Conservation (phyloP, 192 early-diverging fungal species). For the Entomortierella beljakovae region DNA sequence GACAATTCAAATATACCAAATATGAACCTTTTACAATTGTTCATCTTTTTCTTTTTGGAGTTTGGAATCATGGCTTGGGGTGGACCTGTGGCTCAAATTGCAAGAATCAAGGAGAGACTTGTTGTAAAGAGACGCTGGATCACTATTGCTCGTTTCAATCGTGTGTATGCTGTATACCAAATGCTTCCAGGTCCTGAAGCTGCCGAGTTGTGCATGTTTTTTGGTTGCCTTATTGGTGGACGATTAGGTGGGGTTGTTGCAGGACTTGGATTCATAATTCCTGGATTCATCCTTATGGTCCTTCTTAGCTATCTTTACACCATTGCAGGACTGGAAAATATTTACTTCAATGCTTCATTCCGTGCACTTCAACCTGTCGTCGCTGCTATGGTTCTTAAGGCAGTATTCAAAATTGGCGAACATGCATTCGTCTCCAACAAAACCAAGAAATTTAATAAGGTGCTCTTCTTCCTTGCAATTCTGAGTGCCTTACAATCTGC, state of each 20-base stretch:
- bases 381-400: conserved; percentile 64
- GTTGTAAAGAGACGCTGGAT: conserved; percentile 63
- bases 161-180: conserved; percentile 68
- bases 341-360: conserved; percentile 66
- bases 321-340: conserved; percentile 55
- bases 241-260: conserved; percentile 58
- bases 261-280: conserved; percentile 63
- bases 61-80: conserved; percentile 67
- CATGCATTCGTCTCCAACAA: conserved; percentile 58
- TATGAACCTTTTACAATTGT: conserved; percentile 52
- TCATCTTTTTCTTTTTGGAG: conserved; percentile 50
- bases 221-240: conserved; percentile 61
- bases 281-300: conserved; percentile 62
- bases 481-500: conserved; percentile 59
- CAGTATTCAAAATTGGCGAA: conserved; percentile 58
- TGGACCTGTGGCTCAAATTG: conserved; percentile 67
- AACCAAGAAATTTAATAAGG: conserved; percentile 57
- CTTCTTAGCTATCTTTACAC: conserved; percentile 58
- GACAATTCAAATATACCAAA: conserved; percentile 58
- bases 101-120: conserved; percentile 58
- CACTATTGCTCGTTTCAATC: conserved; percentile 57
- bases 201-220: conserved; percentile 66
- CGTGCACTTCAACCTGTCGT: conserved; percentile 65
- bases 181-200: conserved; percentile 69
- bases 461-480: conserved; percentile 28